Evolutionary conservation across 2,329 filamentous ascomycete species (phyloP).

Genomic region (Mycosphaerella sp.): DNA sequence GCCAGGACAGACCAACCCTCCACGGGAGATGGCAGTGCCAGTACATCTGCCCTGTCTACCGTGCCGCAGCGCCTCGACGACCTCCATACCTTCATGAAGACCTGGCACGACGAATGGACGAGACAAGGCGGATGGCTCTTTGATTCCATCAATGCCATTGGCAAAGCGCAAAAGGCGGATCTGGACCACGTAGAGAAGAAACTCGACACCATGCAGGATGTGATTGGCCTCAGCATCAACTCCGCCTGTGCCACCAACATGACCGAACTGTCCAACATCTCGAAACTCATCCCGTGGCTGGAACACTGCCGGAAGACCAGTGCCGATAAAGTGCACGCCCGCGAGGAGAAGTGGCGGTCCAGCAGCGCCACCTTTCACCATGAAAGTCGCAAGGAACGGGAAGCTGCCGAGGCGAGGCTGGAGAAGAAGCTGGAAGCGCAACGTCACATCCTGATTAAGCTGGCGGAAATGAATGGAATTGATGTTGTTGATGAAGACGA

Average conservation of each 20-base stretch:
- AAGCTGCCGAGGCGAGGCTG: conserved; percentile 33
- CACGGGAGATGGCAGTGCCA: conserved; percentile 4
- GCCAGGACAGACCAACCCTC: conserved; percentile 12
- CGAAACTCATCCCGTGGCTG: conserved; percentile 35
- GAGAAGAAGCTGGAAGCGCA: conserved; percentile 32
- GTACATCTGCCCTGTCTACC: conserved; percentile 12
- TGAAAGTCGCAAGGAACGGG: conserved; percentile 32
- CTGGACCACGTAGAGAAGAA: conserved; percentile 15
- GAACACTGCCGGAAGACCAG: conserved; percentile 36
- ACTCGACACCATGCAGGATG: conserved; percentile 24
- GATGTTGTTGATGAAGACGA: conserved; percentile 10
- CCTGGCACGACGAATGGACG: conserved; percentile 27
- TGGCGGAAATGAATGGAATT: conserved; percentile 25
- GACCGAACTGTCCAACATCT: conserved; percentile 28
- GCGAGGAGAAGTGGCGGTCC: conserved; percentile 38
- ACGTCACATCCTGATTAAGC: conserved; percentile 24
- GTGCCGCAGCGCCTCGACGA: conserved; percentile 13
- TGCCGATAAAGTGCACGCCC: conserved; percentile 31
- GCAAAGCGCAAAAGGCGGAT: conserved; percentile 13
- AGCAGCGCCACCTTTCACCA: conserved; percentile 38
- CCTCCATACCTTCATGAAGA: conserved; percentile 13
- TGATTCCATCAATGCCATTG: conserved; percentile 22
- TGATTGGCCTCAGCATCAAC: conserved; percentile 26
- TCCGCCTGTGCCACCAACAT: conserved; percentile 23
- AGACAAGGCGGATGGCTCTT: conserved; percentile 30